Evolutionary conservation across 2,329 filamentous ascomycete species (phyloP), one percentile per base, ranked within the genome.

Genomic region (Pseudocercospora macadamiae): DNA sequence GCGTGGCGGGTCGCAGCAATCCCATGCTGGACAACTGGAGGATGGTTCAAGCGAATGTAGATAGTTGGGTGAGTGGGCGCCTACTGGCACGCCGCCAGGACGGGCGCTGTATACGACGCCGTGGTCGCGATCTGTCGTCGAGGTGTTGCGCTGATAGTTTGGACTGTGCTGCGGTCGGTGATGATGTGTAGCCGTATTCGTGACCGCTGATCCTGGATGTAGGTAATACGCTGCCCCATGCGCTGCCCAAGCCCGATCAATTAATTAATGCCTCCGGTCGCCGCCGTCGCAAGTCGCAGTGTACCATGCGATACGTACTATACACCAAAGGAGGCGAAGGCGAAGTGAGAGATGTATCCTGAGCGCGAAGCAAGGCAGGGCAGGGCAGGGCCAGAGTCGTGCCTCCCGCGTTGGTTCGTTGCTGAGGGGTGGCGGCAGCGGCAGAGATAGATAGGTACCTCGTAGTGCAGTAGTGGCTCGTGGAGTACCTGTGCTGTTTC

Each of bases 1-100:
- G 93, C 61, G 95, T 97, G 62, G 95, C 93, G 63, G 95, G 93
- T 71, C 93, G 90, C 75, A 97, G 81, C 57, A 60, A 21, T 14
- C 45, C 45, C 86, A 96, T 91, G 79, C 79, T 86, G 79, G 63
- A 59, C 57, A 53, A 23, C 21, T 28, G 45, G 45, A 12, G 9
- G 45, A 16, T 16, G 45, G 21, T 3, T 49, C 45, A 49, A 49
- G 45, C 45, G 45, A 49, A 6, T 49, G 45, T 49, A 28, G 25
- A 28, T 49, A 32, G 45, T 49, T 49, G 45, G 45, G 26, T 30
- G 16, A 32, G 19, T 28, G 26, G 45, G 16, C 25, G 45, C 2
- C 26, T 28, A 18, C 25, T 28, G 45, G 45, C 23, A 49, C 45
- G 45, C 45, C 7, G 45, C 45, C 45, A 32, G 23, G 23, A 18